Percentiles rank a stretch among this genome's conserved stretches.
Conservation (phyloP, 2,329 filamentous ascomycete species). For the Tolypocladium tundrense region DNA sequence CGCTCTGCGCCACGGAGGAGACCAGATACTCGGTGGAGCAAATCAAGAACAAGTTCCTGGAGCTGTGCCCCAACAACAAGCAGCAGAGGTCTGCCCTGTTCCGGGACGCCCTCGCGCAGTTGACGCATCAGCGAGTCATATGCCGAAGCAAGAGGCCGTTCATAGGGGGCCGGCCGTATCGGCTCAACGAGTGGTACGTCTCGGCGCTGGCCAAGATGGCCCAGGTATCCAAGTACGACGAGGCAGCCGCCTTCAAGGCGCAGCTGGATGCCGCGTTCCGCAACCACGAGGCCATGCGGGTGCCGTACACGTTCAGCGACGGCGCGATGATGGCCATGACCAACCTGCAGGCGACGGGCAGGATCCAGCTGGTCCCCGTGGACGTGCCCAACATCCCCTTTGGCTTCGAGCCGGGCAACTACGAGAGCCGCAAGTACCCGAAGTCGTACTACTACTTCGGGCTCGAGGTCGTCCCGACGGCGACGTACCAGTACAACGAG, state of each 20-base stretch:
- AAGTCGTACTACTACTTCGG: slow-evolving; percentile 56
- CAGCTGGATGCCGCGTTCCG: slow-evolving; percentile 47
- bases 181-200: slow-evolving; percentile 49
- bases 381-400: slow-evolving; percentile 54
- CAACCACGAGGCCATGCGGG: slow-evolving; percentile 25
- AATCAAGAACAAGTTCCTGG: slow-evolving; percentile 40
- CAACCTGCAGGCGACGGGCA: slow-evolving; percentile 51
- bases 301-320: slow-evolving; percentile 51
- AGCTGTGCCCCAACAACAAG: slow-evolving; percentile 31
- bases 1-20: slow-evolving; percentile 44
- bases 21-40: slow-evolving; percentile 35
- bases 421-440: slow-evolving; percentile 59
- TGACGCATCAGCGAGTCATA: slow-evolving; percentile 43
- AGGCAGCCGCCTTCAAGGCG: slow-evolving; percentile 50
- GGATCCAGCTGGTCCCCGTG: slow-evolving; percentile 41
- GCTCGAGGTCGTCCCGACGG: slow-evolving; percentile 51
- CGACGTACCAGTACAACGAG: slow-evolving; percentile 48
- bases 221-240: slow-evolving; percentile 41
- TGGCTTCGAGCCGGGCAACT: slow-evolving; percentile 61
- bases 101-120: slow-evolving; percentile 34
- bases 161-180: slow-evolving; percentile 50
- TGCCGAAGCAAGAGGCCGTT: slow-evolving; percentile 50
- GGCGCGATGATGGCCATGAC: slow-evolving; percentile 57
- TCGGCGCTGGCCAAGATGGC: slow-evolving; percentile 46
- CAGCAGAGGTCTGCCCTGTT: slow-evolving; percentile 32